Conservation (phyloP, 23 red algal species). For the Cyanidiococcus yangmingshanensis region DNA sequence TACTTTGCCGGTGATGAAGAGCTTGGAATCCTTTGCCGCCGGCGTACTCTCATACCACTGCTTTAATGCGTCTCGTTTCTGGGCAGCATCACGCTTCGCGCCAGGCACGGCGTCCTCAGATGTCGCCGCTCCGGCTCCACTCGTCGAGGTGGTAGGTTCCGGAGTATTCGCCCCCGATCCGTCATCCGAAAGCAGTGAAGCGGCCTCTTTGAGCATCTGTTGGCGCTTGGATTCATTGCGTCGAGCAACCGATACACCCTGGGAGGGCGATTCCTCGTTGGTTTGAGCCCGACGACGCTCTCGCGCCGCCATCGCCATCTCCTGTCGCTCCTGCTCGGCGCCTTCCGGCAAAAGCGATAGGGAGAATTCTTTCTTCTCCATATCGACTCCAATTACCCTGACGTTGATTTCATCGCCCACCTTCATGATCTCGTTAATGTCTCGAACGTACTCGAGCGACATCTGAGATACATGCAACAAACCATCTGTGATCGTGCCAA, state of each 20-base stretch:
- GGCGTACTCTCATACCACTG: conserved; percentile 29
- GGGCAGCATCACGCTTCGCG: background rate
- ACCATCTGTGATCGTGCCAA: conserved; percentile 67
- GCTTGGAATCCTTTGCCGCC: conserved; percentile 43
- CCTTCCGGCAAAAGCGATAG: conserved; percentile 42
- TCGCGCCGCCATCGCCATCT: background rate
- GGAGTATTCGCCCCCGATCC: background rate
- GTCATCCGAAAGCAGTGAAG: background rate
- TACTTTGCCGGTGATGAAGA: conserved; percentile 72
- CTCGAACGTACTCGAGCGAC: conserved; percentile 53
- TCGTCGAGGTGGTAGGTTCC: background rate
- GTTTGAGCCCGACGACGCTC: background rate
- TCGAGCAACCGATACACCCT: background rate
- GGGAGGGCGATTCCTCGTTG: background rate
- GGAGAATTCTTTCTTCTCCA: conserved; percentile 70
- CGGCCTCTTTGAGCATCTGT: background rate
- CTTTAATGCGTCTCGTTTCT: conserved; percentile 24
- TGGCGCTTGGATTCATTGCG: background rate
- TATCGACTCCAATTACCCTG: conserved; percentile 49
- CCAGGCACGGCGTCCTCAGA: background rate
- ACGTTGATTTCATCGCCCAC: conserved; percentile 60
- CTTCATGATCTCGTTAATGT: conserved; percentile 54
- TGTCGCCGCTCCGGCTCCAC: background rate
- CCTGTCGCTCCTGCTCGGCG: background rate
- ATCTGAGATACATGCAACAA: conserved; percentile 94